A percentile compares a stretch with the other conserved stretches of the same genome.
phyloP scores from a whole-genome alignment of 2,329 filamentous ascomycete species.

The Pseudogymnoascus sp. region DNA sequence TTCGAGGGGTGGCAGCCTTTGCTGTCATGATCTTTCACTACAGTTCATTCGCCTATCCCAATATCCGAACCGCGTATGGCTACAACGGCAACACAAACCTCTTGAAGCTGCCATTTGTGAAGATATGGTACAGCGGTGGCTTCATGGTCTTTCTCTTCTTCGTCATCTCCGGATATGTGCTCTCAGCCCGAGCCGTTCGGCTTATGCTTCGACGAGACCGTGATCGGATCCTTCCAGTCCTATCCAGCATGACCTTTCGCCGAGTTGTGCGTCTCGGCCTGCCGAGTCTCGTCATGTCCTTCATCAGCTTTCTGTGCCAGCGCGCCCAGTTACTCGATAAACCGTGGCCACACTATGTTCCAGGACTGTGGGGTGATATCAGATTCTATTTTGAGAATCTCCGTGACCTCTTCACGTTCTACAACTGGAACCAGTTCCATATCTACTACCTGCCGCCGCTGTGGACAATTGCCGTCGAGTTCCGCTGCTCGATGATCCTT shows the following conservation, averaged over 20 bases:
- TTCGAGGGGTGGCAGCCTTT: neutral
- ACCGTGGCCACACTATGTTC: neutral
- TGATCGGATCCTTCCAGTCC: constrained; percentile 32
- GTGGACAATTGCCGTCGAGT: constrained; percentile 32
- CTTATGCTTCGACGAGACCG: constrained; percentile 34
- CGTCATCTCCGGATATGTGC: constrained; percentile 43
- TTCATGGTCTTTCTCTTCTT: constrained; percentile 47
- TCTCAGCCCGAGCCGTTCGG: constrained; percentile 39
- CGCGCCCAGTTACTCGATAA: neutral
- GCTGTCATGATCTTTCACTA: constrained; percentile 2
- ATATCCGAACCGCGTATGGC: constrained; percentile 19
- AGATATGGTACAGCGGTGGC: constrained; percentile 34
- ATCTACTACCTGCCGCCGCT: constrained; percentile 29
- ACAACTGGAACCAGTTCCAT: constrained; percentile 1
- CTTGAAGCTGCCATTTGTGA: constrained; percentile 38
- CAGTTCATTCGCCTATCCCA: neutral
- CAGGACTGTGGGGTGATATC: neutral
- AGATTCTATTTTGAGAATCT: constrained; percentile 3
- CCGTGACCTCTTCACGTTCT: neutral
- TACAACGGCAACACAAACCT: constrained; percentile 30
- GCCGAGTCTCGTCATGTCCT: constrained; percentile 38
- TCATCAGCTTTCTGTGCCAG: constrained; percentile 23
- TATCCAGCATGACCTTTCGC: constrained; percentile 42
- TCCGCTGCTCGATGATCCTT: constrained; percentile 30
- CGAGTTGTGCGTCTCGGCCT: constrained; percentile 41